These are phyloP conservation scores for Akanthomyces uredinophilus DNA, from an alignment of 2,329 filamentous ascomycete genomes.

Conservation along the genomic window DNA sequence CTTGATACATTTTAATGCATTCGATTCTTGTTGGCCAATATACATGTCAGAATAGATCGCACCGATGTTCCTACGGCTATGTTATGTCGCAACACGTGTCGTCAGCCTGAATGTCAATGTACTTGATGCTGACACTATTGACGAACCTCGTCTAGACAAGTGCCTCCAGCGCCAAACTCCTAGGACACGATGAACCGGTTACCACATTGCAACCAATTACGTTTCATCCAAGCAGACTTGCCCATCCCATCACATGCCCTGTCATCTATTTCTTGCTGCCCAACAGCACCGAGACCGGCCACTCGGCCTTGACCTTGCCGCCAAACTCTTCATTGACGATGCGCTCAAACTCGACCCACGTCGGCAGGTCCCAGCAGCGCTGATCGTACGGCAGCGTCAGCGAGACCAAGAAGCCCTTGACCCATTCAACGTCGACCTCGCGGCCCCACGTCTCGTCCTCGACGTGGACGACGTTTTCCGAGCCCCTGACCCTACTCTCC, in stretches of 20 bases:
- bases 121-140: background rate
- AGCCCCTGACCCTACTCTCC: background rate
- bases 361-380: background rate
- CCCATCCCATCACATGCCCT: too few relatives aligned
- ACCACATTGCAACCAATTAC: too few relatives aligned
- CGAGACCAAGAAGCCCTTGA: background rate
- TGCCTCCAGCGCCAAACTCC: too few relatives aligned
- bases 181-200: too few relatives aligned
- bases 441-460: background rate
- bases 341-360: background rate
- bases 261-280: background rate
- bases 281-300: background rate
- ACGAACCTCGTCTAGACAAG: too few relatives aligned
- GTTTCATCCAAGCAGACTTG: too few relatives aligned
- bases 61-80: too few relatives aligned
- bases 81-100: too few relatives aligned
- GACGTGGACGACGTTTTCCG: background rate
- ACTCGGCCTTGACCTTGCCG: background rate
- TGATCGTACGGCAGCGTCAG: background rate
- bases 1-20: background rate
- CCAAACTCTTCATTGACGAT: slow-evolving; percentile 5
- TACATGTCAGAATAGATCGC: too few relatives aligned
- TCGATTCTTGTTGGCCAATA: background rate
- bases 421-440: background rate
- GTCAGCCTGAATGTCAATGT: background rate